Base-by-base conservation (phyloP, 495 filamentous ascomycete species). In the Hypoxylon fuscum region DNA sequence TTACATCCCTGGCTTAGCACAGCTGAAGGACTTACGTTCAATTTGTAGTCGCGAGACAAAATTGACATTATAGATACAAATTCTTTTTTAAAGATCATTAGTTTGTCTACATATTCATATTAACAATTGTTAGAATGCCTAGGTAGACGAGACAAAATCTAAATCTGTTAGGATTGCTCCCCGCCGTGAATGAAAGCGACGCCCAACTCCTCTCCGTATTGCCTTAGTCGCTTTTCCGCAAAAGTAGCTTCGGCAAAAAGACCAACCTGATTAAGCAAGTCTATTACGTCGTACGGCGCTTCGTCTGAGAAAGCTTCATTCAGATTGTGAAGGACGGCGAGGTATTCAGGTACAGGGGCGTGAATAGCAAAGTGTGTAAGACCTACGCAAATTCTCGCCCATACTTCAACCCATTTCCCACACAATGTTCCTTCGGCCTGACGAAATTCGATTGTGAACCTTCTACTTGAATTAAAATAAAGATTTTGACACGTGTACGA, bases 381-480 rank as follows among this genome's bases (percentile, higher is more conserved):
- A 3, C 66, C 70, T 14, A 68, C 65, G 27, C 62, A 59, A 43
- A 76, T 70, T 14, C 41, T 12, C 3, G 74, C 65, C 76, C 77
- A 78, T 4, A 57, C 40, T 1, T 46, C 32, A 1, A 74, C 57
- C 46, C 59, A 68, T 6, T 15, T 2, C 0, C 59, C 46, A 23
- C 71, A 64, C 1, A 74, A 31, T 0, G 63, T 68, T 1, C 76
- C 77, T 6, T 51, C 61, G 27, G 77, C 75, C 25, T 77, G 68
- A 2, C 76, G 66, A 48, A 80, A 79, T 49, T 81, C 77, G 18
- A 79, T 70, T 5, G 75, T 77, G 11, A n/a, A 23, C 29, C 1
- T 44, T 17, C n/a, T n/a, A 3, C 4, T 3, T 10, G 29, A 15
- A 44, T 1, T 43, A 5, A 2, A 3, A 27, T 35, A 5, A 4